These are phyloP conservation scores for Aspergillus heteromorphus DNA, from an alignment of 495 filamentous ascomycete genomes.

Conservation along the genomic window DNA sequence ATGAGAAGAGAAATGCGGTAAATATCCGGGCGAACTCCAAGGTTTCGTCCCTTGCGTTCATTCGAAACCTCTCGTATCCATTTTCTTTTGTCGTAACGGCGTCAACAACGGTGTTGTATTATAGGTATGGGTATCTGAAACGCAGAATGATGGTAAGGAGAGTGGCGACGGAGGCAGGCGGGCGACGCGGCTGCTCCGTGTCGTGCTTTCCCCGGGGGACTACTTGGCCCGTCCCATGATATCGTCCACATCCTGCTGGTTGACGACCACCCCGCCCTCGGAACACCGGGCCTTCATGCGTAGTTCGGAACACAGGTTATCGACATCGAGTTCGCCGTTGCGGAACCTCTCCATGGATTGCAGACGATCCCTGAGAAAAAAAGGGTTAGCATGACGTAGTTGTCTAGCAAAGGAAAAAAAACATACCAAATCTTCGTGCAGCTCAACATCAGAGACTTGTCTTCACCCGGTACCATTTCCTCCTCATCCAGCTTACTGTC, in stretches of 20 bases:
- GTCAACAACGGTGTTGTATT: constrained; percentile 22
- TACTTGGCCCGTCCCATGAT: constrained; percentile 59
- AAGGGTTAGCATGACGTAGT: constrained; percentile 18
- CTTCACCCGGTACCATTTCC: constrained; percentile 61
- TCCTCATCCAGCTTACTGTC: constrained; percentile 64
- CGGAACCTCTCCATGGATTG: constrained; percentile 82
- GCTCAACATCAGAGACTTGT: constrained; percentile 60
- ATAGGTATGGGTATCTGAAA: constrained; percentile 14
- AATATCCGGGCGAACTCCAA: background rate
- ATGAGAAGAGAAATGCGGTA: background rate
- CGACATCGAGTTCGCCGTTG: constrained; percentile 85
- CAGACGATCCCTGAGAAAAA: constrained; percentile 73
- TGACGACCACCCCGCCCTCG: constrained; percentile 85
- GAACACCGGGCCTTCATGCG: constrained; percentile 95
- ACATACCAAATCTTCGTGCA: constrained; percentile 93
- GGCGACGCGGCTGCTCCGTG: background rate
- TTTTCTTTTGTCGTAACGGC: constrained; percentile 7
- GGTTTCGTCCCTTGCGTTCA: background rate
- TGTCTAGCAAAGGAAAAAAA: background rate
- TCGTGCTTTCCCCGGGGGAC: background rate
- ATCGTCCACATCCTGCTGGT: constrained; percentile 79
- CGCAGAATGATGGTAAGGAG: background rate
- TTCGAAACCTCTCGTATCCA: background rate
- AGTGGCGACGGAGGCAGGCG: background rate
- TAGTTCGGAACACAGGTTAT: constrained; percentile 87